Evolutionary conservation across 2,329 filamentous ascomycete species (phyloP).

Genomic region (Kalaharituber pfeilii): DNA sequence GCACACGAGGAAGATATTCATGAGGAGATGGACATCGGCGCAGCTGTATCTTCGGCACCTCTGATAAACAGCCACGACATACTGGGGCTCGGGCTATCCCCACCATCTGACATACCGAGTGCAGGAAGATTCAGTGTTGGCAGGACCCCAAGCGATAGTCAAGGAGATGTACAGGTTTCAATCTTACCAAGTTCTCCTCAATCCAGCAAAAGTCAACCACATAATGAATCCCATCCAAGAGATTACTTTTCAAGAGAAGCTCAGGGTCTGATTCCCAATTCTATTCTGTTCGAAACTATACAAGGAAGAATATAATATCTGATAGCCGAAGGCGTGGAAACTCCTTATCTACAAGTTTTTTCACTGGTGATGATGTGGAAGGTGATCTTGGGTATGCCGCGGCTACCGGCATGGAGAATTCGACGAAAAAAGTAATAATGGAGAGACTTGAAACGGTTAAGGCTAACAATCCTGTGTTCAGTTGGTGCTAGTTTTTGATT

Average conservation of each 20-base stretch:
- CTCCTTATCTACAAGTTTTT: constrained; percentile 26
- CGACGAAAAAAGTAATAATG: constrained; percentile 85
- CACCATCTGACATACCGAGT: constrained; percentile 26
- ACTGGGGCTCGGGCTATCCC: constrained; percentile 45
- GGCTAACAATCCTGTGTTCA: constrained; percentile 87
- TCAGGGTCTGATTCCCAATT: too few species aligned
- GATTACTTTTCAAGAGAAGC: too few species aligned
- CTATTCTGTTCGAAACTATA: constrained; percentile 11
- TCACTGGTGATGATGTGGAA: constrained; percentile 60
- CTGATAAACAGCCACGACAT: constrained; percentile 43
- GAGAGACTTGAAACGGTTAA: constrained; percentile 92
- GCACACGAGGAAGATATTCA: constrained; percentile 37
- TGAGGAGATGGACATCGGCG: constrained; percentile 85
- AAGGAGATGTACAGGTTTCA: constrained; percentile 15
- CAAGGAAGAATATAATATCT: constrained; percentile 15
- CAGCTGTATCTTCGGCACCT: constrained; percentile 39
- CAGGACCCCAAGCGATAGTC: constrained; percentile 16
- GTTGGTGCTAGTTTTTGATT: constrained; percentile 55
- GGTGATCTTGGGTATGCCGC: constrained; percentile 90
- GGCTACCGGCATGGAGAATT: constrained; percentile 82
- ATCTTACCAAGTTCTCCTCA: constrained; percentile 12
- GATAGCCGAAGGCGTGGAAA: neutral
- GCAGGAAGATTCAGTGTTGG: constrained; percentile 18
- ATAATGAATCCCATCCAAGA: neutral
- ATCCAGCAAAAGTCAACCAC: neutral